These are phyloP conservation scores for Phytophthora boehmeriae DNA, from an alignment of 352 stramenopile genomes.

Conservation along the genomic window DNA sequence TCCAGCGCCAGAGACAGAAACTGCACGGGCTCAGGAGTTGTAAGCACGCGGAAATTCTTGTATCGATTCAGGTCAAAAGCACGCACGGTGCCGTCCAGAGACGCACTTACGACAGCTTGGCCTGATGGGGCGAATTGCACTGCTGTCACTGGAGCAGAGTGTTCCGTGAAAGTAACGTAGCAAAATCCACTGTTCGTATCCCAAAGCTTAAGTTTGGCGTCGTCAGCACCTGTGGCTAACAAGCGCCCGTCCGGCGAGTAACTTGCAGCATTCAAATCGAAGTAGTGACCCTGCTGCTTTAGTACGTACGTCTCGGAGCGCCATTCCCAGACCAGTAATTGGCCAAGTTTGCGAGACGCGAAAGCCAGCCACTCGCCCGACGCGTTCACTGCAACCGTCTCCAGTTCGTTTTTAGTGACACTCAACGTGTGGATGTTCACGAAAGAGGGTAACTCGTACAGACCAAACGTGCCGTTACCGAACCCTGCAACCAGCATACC, in stretches of 20 bases:
- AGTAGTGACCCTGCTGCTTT: conserved; percentile 99
- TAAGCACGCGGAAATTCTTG: conserved; percentile 99
- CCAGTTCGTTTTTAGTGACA: conserved; percentile 90
- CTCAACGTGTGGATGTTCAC: conserved; percentile 98
- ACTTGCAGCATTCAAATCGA: conserved; percentile 96
- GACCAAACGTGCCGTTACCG: conserved; percentile 96
- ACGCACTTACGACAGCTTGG: conserved; percentile 95
- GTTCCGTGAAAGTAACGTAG: conserved; percentile 99
- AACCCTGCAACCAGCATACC: conserved; percentile 96
- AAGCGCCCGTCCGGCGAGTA: conserved; percentile 98
- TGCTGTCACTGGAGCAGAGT: conserved; percentile 96
- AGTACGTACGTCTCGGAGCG: conserved; percentile 99
- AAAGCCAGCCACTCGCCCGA: conserved; percentile 99
- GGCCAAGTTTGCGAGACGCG: conserved; percentile 96
- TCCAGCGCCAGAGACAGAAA: conserved; percentile 99
- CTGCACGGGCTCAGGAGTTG: conserved; percentile 96
- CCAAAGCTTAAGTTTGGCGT: conserved; percentile 99
- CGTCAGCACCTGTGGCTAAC: conserved; percentile 97
- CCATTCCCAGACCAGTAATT: conserved; percentile 99
- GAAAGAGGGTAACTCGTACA: conserved; percentile 97
- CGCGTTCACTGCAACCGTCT: conserved; percentile 94
- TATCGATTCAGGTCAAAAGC: conserved; percentile 99
- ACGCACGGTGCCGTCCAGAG: conserved; percentile 97
- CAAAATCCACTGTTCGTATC: conserved; percentile 98
- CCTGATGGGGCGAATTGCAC: conserved; percentile 94